Percentiles rank a stretch among this genome's conserved stretches.
These are phyloP conservation scores for Lecanoromycetidae sp. DNA, from an alignment of 2,329 filamentous ascomycete species.

Conservation along the genomic window DNA sequence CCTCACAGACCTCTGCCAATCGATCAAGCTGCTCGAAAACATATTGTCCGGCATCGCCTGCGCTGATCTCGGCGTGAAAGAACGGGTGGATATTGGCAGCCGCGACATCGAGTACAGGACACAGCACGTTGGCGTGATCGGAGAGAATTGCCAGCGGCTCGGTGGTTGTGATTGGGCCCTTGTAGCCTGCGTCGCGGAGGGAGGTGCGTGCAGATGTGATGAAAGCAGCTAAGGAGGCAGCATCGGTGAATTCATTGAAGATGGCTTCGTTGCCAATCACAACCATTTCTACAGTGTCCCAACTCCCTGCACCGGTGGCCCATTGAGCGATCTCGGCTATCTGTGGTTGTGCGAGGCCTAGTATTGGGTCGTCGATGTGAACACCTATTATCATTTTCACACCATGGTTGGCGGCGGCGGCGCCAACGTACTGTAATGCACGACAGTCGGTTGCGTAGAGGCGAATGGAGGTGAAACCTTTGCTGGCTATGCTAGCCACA, in stretches of 20 bases:
- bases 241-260: constrained; percentile 58
- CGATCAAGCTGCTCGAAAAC: constrained; percentile 60
- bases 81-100: constrained; percentile 85
- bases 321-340: constrained; percentile 60
- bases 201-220: constrained; percentile 53
- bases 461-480: constrained; percentile 61
- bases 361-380: constrained; percentile 56
- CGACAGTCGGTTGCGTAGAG: constrained; percentile 89
- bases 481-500: constrained; percentile 47
- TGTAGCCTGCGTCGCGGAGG: constrained; percentile 56
- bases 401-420: constrained; percentile 52
- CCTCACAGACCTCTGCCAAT: constrained; percentile 57
- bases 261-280: constrained; percentile 87
- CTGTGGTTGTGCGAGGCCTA: constrained; percentile 57
- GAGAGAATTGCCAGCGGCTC: constrained; percentile 74
- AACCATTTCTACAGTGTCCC: constrained; percentile 64
- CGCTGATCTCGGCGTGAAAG: constrained; percentile 64
- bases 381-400: constrained; percentile 77
- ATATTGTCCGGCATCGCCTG: constrained; percentile 61
- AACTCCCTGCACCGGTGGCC: constrained; percentile 46
- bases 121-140: constrained; percentile 49
- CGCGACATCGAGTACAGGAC: constrained; percentile 62
- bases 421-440: constrained; percentile 63
- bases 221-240: constrained; percentile 54
- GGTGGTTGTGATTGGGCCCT: constrained; percentile 65